A percentile compares a stretch with the other conserved stretches of the same genome.
These are phyloP conservation scores for Paramecium octaurelia DNA, from an alignment of 73 alveolate species.

Conservation along the genomic window DNA sequence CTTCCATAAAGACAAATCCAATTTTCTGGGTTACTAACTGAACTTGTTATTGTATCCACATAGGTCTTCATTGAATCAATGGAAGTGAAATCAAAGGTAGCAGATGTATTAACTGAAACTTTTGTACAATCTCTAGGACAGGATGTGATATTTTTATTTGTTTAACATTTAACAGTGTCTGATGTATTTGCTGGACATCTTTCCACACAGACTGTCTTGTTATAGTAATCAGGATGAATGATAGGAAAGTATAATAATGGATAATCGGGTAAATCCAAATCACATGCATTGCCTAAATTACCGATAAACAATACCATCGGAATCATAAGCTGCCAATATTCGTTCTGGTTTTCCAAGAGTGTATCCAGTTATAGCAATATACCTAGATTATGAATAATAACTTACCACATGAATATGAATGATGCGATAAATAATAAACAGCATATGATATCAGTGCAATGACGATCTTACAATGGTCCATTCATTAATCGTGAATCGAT, in stretches of 20 bases:
- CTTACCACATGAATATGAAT: slow-evolving; percentile 82
- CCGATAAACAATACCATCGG: neutral
- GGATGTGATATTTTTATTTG: neutral
- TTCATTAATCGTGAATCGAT: slow-evolving; percentile 56
- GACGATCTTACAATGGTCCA: slow-evolving; percentile 91
- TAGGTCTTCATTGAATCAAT: neutral
- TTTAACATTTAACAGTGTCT: neutral
- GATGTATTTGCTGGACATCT: neutral
- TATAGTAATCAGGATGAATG: slow-evolving; percentile 8
- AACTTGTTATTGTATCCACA: neutral
- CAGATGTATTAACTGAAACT: neutral
- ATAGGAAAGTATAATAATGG: slow-evolving; percentile 10
- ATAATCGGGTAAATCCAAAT: neutral
- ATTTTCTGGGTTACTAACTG: neutral
- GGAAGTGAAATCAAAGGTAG: neutral
- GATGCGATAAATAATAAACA: slow-evolving; percentile 77
- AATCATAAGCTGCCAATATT: slow-evolving; percentile 42
- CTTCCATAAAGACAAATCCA: slow-evolving; percentile 4
- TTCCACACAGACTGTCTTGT: neutral
- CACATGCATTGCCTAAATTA: slow-evolving; percentile 22
- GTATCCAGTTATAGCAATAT: slow-evolving; percentile 43
- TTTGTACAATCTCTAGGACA: neutral
- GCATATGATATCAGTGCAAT: slow-evolving; percentile 91
- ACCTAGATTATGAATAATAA: slow-evolving; percentile 53
- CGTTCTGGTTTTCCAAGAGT: slow-evolving; percentile 29